Conservation (phyloP, 495 filamentous ascomycete species). For the Usnea hakonensis region DNA sequence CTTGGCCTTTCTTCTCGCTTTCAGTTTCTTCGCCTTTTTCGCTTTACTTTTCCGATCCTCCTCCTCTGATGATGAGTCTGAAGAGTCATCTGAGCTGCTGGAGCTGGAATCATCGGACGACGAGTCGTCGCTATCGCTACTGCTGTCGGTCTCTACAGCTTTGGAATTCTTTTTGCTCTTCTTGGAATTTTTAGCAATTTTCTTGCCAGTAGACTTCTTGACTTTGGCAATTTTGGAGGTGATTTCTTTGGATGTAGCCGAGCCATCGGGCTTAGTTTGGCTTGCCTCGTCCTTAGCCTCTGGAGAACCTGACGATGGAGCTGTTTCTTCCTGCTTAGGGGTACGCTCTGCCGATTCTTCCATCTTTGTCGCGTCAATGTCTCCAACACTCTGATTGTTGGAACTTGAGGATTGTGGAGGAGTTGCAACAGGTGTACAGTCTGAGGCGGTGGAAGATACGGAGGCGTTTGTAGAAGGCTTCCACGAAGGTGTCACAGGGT, state of each 20-base stretch:
- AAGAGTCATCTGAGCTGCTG: constrained; percentile 26
- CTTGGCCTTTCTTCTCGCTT: constrained; percentile 39
- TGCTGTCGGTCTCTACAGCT: constrained; percentile 25
- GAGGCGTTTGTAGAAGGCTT: constrained; percentile 10
- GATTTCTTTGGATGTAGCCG: constrained; percentile 5
- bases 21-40: constrained; percentile 40
- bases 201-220: constrained; percentile 34
- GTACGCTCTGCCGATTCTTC: constrained; percentile 6
- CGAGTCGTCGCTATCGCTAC: constrained; percentile 23
- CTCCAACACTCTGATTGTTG: background rate
- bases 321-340: background rate
- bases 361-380: background rate
- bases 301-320: constrained; percentile 1
- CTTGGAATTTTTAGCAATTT: constrained; percentile 31
- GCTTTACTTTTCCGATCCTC: constrained; percentile 42
- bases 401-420: constrained; percentile 12
- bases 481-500: background rate
- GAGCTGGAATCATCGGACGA: constrained; percentile 27
- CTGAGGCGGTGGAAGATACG: constrained; percentile 8
- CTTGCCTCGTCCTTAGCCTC: constrained; percentile 7
- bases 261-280: constrained; percentile 7
- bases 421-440: constrained; percentile 19
- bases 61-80: constrained; percentile 32
- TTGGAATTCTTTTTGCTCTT: constrained; percentile 28
- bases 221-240: constrained; percentile 3